Base-by-base conservation (phyloP, 257 asterid species). In the Forsythia suspensa region DNA sequence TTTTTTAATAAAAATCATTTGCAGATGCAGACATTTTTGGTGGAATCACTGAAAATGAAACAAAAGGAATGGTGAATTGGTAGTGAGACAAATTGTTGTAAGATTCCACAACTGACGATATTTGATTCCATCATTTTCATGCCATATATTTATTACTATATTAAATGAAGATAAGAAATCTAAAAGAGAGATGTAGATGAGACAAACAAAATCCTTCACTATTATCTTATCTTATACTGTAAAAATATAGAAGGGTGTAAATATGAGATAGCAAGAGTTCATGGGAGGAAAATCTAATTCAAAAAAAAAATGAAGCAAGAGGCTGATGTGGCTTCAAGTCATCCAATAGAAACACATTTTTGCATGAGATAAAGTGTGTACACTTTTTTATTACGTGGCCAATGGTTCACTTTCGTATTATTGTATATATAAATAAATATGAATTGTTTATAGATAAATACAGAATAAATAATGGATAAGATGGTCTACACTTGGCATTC, bases 41-140 rank as follows among this genome's bases (percentile, higher is more conserved):
- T 34, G n/a, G 34, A 42, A 18, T n/a, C 8, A 66, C 21, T 67
- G 70, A 76, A 67, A 76, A 67, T 46, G 74, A 70, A 77, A 38
- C 34, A 51, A 46, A 48, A 76, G 75, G 7, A n/a, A n/a, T 57
- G 37, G 38, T 37, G 70, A 67, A 20, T 52, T 5, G 16, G 12
- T 39, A 43, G 40, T 0, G 43, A 10, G 73, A 68, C 46, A 43
- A 43, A 57, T 6, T 12, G 70, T 4, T n/a, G 40, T 3, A 3
- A 52, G 40, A 61, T 65, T 63, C 57, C 10, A 11, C 18, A 29
- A 75, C 36, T 20, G 24, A 75, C 13, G 72, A 36, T 66, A 46
- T 77, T 77, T 76, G 51, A 9, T 68, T 55, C 29, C 16, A 55
- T 55, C 65, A 55, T 55, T 55, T 12, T 55, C 24, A 18, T n/a